A percentile compares a stretch with the other conserved stretches of the same genome.
Conservation (phyloP, 2,329 filamentous ascomycete genomes). For the Fusarium piperis region DNA sequence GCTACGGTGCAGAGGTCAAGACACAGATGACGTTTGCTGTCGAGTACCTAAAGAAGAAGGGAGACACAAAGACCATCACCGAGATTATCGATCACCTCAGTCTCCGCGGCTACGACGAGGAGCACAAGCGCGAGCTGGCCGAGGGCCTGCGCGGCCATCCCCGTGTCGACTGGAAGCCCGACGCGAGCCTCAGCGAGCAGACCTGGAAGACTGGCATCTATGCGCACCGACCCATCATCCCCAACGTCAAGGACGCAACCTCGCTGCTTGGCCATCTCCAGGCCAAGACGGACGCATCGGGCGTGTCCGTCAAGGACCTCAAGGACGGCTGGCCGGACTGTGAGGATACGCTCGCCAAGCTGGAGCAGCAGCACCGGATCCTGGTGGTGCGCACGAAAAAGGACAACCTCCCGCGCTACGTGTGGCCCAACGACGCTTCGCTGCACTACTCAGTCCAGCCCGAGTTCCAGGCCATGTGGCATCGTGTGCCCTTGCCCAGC, state of each 20-base stretch:
- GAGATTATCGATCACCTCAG: constrained; percentile 86
- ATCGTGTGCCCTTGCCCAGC: constrained; percentile 79
- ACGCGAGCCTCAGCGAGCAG: constrained; percentile 69
- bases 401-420: constrained; percentile 83
- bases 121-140: constrained; percentile 71
- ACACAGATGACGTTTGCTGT: constrained; percentile 90
- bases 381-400: constrained; percentile 92
- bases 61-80: constrained; percentile 73
- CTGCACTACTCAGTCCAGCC: constrained; percentile 79
- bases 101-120: constrained; percentile 69
- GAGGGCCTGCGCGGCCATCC: constrained; percentile 74
- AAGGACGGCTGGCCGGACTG: constrained; percentile 96
- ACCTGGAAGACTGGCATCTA: constrained; percentile 78
- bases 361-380: constrained; percentile 82
- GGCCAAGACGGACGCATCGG: constrained; percentile 80
- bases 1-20: constrained; percentile 81
- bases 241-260: constrained; percentile 78
- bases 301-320: constrained; percentile 86
- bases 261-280: constrained; percentile 85
- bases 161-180: constrained; percentile 66
- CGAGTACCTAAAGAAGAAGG: constrained; percentile 80
- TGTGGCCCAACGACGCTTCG: constrained; percentile 89
- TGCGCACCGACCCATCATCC: constrained; percentile 82
- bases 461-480: constrained; percentile 87
- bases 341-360: constrained; percentile 77